phyloP scores from a whole-genome alignment of 192 early-diverging fungal species.

The Obelidium mucronatum region DNA sequence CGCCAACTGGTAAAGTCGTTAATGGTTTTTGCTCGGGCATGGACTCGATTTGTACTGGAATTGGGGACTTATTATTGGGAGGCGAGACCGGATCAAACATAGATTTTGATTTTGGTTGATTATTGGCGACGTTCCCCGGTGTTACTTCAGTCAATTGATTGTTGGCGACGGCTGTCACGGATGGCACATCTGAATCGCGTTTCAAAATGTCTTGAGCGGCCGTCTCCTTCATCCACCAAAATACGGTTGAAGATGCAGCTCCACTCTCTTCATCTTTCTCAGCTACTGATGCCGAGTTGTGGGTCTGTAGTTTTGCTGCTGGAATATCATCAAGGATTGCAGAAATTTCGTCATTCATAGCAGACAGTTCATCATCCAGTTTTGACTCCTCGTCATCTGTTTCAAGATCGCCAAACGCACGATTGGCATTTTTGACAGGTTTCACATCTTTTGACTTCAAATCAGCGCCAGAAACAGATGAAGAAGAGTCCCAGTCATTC shows the following conservation, averaged over 20 bases:
- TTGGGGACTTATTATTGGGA: too few relatives aligned
- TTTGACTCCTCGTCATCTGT: neutral
- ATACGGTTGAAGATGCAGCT: constrained; percentile 1
- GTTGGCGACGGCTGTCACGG: too few relatives aligned
- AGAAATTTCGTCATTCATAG: constrained; percentile 34
- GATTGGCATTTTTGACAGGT: neutral
- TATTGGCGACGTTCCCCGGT: too few relatives aligned
- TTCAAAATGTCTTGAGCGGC: neutral
- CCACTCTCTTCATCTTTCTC: constrained; percentile 30
- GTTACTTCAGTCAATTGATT: too few relatives aligned
- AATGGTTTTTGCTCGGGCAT: too few relatives aligned
- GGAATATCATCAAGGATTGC: constrained; percentile 31
- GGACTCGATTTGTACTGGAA: too few relatives aligned
- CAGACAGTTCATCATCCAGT: constrained; percentile 6
- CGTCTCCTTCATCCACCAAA: constrained; percentile 26
- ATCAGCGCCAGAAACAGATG: too few relatives aligned
- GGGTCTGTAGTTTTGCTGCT: constrained; percentile 24
- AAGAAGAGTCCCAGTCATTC: constrained; percentile 52
- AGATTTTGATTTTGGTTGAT: too few relatives aligned
- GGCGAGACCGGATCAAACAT: neutral
- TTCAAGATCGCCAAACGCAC: neutral
- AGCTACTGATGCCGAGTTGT: neutral
- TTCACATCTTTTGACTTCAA: constrained; percentile 6
- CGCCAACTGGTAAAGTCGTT: too few relatives aligned
- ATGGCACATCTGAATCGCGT: neutral